Evolutionary conservation across 129 eudicot genomes (phyloP).

Genomic region (Sambucus nigra): DNA sequence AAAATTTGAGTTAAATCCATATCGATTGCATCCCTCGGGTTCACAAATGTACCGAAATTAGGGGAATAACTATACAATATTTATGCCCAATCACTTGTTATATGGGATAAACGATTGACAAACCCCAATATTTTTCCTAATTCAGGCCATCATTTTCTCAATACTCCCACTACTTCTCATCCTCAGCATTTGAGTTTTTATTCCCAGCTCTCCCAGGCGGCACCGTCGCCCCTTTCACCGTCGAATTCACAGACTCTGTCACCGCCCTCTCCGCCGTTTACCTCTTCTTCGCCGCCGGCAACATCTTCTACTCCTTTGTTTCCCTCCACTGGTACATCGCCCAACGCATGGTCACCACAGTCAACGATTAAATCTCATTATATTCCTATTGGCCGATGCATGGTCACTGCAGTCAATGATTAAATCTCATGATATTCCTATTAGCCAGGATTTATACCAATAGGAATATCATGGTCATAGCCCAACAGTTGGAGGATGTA

Average conservation of each 20-base stretch:
- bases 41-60: too few species aligned
- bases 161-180: conserved; percentile 45
- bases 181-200: conserved; percentile 26
- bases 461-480: too few species aligned
- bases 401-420: too few species aligned
- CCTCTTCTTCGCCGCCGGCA: conserved; percentile 67
- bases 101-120: conserved; percentile 86
- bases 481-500: too few species aligned
- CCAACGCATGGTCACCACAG: conserved; percentile 55
- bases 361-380: too few species aligned
- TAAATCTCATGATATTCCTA: too few species aligned
- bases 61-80: too few species aligned
- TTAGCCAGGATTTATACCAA: too few species aligned
- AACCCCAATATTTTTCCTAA: conserved; percentile 53
- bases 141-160: conserved; percentile 51
- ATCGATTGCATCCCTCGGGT: too few species aligned
- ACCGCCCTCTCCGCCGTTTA: conserved; percentile 75
- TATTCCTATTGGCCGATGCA: too few species aligned
- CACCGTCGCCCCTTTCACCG: conserved; percentile 52
- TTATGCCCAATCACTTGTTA: too few species aligned
- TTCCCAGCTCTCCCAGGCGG: conserved; percentile 35
- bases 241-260: conserved; percentile 80
- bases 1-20: too few species aligned
- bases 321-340: conserved; percentile 82
- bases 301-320: conserved; percentile 72